A percentile compares a stretch with the other conserved stretches of the same genome.
Conservation (phyloP, 2,329 filamentous ascomycete genomes). For the Trichoderma oligosporum region DNA sequence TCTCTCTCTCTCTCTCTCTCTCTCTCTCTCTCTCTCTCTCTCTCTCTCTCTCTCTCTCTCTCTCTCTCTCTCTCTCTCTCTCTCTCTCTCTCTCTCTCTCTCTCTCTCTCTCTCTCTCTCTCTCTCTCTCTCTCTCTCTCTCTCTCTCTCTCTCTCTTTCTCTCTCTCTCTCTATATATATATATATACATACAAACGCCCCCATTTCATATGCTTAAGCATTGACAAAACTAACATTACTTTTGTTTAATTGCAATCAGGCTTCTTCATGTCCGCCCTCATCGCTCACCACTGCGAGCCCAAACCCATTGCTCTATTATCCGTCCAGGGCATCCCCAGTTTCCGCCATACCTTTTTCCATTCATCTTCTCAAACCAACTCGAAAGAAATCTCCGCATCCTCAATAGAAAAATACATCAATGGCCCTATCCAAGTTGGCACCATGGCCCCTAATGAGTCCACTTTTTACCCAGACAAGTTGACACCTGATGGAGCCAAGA, state of each 20-base stretch:
- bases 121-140: too few species aligned
- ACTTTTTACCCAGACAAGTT: constrained; percentile 30
- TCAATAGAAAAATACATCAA: constrained; percentile 26
- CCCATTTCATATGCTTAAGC: too few species aligned
- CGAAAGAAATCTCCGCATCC: constrained; percentile 27
- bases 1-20: too few species aligned
- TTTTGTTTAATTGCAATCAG: constrained; percentile 19
- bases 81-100: too few species aligned
- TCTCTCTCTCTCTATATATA: too few species aligned
- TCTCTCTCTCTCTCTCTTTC: too few species aligned
- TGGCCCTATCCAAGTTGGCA: constrained; percentile 27
- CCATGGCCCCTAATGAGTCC: constrained; percentile 18
- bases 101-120: too few species aligned
- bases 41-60: too few species aligned
- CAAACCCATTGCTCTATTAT: constrained; percentile 33
- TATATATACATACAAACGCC: too few species aligned
- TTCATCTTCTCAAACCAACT: constrained; percentile 31
- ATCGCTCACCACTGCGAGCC: constrained; percentile 31
- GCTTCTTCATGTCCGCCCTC: constrained; percentile 32
- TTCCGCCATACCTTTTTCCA: constrained; percentile 37
- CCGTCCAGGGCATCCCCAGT: constrained; percentile 36
- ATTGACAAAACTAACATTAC: too few species aligned
- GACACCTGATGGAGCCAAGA: constrained; percentile 28
- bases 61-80: too few species aligned
- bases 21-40: too few species aligned